These are phyloP conservation scores for Eucommia ulmoides DNA, from an alignment of 257 asterid species.

Conservation along the genomic window DNA sequence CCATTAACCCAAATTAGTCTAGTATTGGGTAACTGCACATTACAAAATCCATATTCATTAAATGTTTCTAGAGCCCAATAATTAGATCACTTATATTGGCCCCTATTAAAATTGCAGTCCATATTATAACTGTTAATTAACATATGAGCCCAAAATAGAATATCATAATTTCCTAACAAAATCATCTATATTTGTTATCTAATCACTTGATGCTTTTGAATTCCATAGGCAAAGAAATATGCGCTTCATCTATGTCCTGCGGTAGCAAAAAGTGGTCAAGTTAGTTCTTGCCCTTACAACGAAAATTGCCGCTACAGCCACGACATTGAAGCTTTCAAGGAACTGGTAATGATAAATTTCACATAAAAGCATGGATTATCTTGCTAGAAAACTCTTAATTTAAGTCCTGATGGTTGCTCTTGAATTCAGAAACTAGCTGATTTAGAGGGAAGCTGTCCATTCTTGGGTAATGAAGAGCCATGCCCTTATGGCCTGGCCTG, in stretches of 20 bases:
- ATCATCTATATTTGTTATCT: too few species aligned
- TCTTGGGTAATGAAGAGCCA: conserved; percentile 38
- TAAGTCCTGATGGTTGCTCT: conserved; percentile 7
- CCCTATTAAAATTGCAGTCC: too few species aligned
- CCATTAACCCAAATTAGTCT: too few species aligned
- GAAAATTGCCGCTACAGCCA: conserved; percentile 90
- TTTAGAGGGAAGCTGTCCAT: conserved; percentile 78
- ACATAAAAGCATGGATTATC: background rate
- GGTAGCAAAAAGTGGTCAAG: conserved; percentile 72
- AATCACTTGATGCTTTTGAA: too few species aligned
- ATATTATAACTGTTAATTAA: too few species aligned
- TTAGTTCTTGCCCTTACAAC: conserved; percentile 43
- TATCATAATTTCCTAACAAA: too few species aligned
- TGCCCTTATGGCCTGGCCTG: conserved; percentile 86
- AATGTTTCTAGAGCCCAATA: too few species aligned
- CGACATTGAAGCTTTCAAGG: conserved; percentile 69
- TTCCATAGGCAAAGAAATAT: conserved; percentile 78
- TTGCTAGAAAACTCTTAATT: conserved; percentile 3
- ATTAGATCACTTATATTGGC: too few species aligned
- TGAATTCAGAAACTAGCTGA: conserved; percentile 77
- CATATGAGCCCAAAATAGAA: too few species aligned
- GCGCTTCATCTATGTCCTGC: conserved; percentile 58
- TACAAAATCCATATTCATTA: too few species aligned
- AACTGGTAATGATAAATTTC: conserved; percentile 30
- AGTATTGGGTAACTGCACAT: too few species aligned